Percentiles rank a stretch among this genome's conserved stretches.
phyloP scores from a whole-genome alignment of 2,329 filamentous ascomycete species.

The Niveomyces coronatus region DNA sequence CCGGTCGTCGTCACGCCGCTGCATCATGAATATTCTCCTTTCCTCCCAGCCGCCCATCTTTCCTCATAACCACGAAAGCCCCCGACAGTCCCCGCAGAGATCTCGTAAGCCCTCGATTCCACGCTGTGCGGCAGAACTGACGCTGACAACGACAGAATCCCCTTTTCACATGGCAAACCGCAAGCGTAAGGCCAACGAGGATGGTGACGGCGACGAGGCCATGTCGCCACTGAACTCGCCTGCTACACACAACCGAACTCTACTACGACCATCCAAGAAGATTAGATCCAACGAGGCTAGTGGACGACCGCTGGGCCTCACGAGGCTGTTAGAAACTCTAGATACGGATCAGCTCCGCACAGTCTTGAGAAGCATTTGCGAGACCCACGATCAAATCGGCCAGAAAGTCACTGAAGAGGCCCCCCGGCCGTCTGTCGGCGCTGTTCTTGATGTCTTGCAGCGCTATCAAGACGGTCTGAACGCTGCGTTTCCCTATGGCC shows the following conservation, averaged over 20 bases:
- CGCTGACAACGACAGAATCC: slow-evolving; percentile 19
- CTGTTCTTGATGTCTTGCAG: slow-evolving; percentile 68
- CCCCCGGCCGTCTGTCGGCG: slow-evolving; percentile 74
- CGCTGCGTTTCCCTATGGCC: slow-evolving; percentile 75
- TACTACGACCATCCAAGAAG: slow-evolving; percentile 57
- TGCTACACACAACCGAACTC: slow-evolving; percentile 56
- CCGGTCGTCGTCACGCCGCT: not conserved
- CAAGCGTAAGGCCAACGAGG: slow-evolving; percentile 83
- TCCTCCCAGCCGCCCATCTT: slow-evolving; percentile 50
- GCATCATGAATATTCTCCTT: slow-evolving; percentile 52
- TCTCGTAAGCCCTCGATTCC: slow-evolving; percentile 35
- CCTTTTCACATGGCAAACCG: slow-evolving; percentile 45
- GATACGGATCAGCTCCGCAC: slow-evolving; percentile 74
- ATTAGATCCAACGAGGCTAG: slow-evolving; percentile 52
- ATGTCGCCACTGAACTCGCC: slow-evolving; percentile 80
- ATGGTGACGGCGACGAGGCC: slow-evolving; percentile 76
- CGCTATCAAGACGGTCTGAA: slow-evolving; percentile 74
- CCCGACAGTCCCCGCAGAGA: slow-evolving; percentile 43
- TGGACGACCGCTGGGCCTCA: slow-evolving; percentile 44
- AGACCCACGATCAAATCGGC: slow-evolving; percentile 75
- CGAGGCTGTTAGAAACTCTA: slow-evolving; percentile 85
- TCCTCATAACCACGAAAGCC: slow-evolving; percentile 47
- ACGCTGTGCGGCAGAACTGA: not conserved
- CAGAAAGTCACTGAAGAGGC: slow-evolving; percentile 76
- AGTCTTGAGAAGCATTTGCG: slow-evolving; percentile 84